phyloP scores from a whole-genome alignment of 2,329 filamentous ascomycete genomes.

The Fusarium sp. region DNA sequence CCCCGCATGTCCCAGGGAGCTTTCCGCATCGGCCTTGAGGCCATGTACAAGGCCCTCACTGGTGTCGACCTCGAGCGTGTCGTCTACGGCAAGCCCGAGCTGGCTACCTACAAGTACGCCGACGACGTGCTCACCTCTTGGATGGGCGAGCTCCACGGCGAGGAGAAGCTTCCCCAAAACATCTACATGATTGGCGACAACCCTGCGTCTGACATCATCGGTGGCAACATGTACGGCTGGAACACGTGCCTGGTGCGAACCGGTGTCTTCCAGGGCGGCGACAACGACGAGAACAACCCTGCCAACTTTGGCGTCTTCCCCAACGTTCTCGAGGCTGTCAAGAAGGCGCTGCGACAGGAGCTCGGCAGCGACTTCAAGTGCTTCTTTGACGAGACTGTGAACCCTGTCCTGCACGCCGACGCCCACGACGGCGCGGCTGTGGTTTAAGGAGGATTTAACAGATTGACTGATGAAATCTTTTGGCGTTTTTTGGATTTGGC shows the following conservation, averaged over 20 bases:
- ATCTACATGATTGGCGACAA: slow-evolving; percentile 95
- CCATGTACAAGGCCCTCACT: slow-evolving; percentile 79
- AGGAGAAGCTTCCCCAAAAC: slow-evolving; percentile 71
- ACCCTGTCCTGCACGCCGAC: slow-evolving; percentile 69
- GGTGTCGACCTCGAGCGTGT: slow-evolving; percentile 47
- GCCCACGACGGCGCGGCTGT: slow-evolving; percentile 42
- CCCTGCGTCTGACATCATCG: slow-evolving; percentile 60
- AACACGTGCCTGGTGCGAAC: slow-evolving; percentile 84
- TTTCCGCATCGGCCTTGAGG: slow-evolving; percentile 81
- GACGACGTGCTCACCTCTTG: slow-evolving; percentile 69
- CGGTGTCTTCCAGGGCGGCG: slow-evolving; percentile 81
- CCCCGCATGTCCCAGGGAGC: slow-evolving; percentile 89
- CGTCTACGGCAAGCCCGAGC: slow-evolving; percentile 75
- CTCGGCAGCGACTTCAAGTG: slow-evolving; percentile 80
- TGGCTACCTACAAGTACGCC: slow-evolving; percentile 80
- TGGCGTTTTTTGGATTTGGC: slow-evolving; percentile 27
- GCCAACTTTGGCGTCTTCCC: slow-evolving; percentile 81
- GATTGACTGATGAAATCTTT: slow-evolving; percentile 10
- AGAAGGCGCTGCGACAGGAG: slow-evolving; percentile 71
- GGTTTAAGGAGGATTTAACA: slow-evolving; percentile 19
- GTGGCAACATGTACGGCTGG: slow-evolving; percentile 85
- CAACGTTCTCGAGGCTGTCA: slow-evolving; percentile 78
- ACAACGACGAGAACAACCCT: slow-evolving; percentile 81
- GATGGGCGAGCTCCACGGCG: slow-evolving; percentile 82
- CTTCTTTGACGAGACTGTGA: slow-evolving; percentile 77